phyloP scores from a whole-genome alignment of 805 yeast species.

The Suhomyces sp. region DNA sequence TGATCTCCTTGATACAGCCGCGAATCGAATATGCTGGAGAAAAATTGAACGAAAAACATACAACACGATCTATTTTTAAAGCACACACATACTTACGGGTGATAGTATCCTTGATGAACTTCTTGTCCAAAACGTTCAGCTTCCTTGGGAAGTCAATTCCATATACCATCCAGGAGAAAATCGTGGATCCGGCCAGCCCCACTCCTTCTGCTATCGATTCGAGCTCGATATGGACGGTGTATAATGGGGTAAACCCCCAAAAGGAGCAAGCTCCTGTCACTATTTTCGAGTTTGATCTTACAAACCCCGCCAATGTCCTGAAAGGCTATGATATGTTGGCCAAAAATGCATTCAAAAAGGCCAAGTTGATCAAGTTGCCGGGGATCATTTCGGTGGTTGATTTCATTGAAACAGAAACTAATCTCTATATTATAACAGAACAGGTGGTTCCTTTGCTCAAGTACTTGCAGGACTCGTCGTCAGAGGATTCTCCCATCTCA shows the following conservation, averaged over 20 bases:
- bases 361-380: constrained; percentile 63
- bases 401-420: constrained; percentile 57
- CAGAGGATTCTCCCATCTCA: constrained; percentile 12
- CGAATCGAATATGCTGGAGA: neutral
- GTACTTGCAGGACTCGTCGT: constrained; percentile 19
- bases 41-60: neutral
- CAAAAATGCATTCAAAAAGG: constrained; percentile 37
- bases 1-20: neutral
- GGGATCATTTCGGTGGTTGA: constrained; percentile 65
- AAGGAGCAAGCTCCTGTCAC: constrained; percentile 53
- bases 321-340: constrained; percentile 29
- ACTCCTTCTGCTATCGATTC: constrained; percentile 13
- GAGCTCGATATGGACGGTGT: constrained; percentile 58
- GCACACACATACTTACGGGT: too few relatives aligned
- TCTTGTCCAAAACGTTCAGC: constrained; percentile 60
- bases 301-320: constrained; percentile 29
- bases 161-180: constrained; percentile 48
- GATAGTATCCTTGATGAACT: constrained; percentile 48
- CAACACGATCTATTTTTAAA: neutral
- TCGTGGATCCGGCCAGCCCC: constrained; percentile 24
- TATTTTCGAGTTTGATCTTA: constrained; percentile 61
- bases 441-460: constrained; percentile 51
- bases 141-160: constrained; percentile 58
- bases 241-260: constrained; percentile 55
- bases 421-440: constrained; percentile 65